Percentiles rank a stretch among this genome's conserved stretches.
Evolutionary conservation across 2,329 filamentous ascomycete genomes (phyloP).

Genomic region (Neofusicoccum kwambonambiense): DNA sequence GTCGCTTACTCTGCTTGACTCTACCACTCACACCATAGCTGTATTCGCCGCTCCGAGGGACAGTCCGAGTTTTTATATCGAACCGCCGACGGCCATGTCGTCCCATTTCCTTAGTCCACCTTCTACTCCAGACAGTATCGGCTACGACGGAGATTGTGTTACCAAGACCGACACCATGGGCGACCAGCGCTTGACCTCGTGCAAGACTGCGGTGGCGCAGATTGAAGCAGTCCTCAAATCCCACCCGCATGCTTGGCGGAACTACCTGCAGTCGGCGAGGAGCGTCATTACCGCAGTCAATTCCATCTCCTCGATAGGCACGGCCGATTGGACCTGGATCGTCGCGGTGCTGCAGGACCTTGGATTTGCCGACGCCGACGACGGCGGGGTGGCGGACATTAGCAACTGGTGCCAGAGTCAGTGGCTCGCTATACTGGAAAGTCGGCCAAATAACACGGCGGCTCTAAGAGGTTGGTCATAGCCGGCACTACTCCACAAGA

Average conservation of each 20-base stretch:
- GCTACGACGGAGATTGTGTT: not conserved
- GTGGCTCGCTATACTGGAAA: constrained; percentile 46
- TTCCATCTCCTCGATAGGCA: constrained; percentile 38
- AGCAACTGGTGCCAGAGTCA: constrained; percentile 51
- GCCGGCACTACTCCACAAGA: constrained; percentile 29
- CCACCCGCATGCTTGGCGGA: constrained; percentile 30
- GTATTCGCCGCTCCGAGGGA: not conserved
- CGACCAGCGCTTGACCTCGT: constrained; percentile 7
- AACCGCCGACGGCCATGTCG: constrained; percentile 6
- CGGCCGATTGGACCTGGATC: constrained; percentile 32
- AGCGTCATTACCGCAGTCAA: constrained; percentile 42
- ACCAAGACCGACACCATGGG: not conserved
- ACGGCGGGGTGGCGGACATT: constrained; percentile 45
- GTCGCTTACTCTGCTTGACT: not conserved
- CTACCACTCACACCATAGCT: not conserved
- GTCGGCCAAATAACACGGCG: constrained; percentile 45
- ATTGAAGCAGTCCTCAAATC: constrained; percentile 34
- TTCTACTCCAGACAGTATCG: not conserved
- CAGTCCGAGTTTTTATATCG: not conserved
- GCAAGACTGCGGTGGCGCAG: constrained; percentile 28
- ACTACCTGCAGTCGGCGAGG: constrained; percentile 31
- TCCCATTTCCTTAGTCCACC: constrained; percentile 6
- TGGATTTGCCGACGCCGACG: constrained; percentile 51
- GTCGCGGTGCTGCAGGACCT: constrained; percentile 50
- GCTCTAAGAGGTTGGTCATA: constrained; percentile 39